Evolutionary conservation across 1,284 basidiomycete species (phyloP).

Genomic region (Ustilago xerochloae): DNA sequence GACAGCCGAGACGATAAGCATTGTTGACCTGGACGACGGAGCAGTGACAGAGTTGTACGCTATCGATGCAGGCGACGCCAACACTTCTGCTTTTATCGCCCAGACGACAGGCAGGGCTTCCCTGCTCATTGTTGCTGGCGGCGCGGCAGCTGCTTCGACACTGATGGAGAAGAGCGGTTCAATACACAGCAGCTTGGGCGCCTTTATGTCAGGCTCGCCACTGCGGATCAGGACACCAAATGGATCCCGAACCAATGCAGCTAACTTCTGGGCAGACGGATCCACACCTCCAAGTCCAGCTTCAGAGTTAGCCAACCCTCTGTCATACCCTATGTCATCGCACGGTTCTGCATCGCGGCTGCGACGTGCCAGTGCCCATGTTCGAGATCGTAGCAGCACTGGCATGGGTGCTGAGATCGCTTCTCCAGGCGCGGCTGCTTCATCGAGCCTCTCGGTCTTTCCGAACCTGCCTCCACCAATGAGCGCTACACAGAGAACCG

Average conservation of each 20-base stretch:
- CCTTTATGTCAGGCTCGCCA: constrained; percentile 29
- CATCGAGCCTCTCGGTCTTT: constrained; percentile 22
- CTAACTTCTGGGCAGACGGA: constrained; percentile 39
- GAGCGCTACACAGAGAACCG: constrained; percentile 21
- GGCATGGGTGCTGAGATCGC: constrained; percentile 3
- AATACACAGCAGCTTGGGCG: constrained; percentile 31
- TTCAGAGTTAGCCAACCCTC: constrained; percentile 28
- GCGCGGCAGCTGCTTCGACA: constrained; percentile 2
- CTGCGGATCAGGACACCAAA: constrained; percentile 40
- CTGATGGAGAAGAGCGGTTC: constrained; percentile 37
- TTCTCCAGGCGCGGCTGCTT: constrained; percentile 13
- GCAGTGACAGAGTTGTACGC: constrained; percentile 16
- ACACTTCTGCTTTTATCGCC: constrained; percentile 25
- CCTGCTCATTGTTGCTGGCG: constrained; percentile 22
- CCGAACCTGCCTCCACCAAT: constrained; percentile 27
- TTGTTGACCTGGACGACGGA: constrained; percentile 42
- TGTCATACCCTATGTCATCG: constrained; percentile 49
- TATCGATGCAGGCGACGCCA: constrained; percentile 25
- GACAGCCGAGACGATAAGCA: constrained; percentile 25
- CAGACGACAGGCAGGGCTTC: constrained; percentile 33
- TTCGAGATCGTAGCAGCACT: constrained; percentile 35
- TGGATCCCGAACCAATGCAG: constrained; percentile 34
- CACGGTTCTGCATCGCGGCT: constrained; percentile 39
- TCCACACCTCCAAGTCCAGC: constrained; percentile 48
- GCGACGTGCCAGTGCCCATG: constrained; percentile 35